Percentiles rank a stretch among this genome's conserved stretches.
Evolutionary conservation across 2,329 filamentous ascomycete species (phyloP).

Genomic region (Diaporthe citri): DNA sequence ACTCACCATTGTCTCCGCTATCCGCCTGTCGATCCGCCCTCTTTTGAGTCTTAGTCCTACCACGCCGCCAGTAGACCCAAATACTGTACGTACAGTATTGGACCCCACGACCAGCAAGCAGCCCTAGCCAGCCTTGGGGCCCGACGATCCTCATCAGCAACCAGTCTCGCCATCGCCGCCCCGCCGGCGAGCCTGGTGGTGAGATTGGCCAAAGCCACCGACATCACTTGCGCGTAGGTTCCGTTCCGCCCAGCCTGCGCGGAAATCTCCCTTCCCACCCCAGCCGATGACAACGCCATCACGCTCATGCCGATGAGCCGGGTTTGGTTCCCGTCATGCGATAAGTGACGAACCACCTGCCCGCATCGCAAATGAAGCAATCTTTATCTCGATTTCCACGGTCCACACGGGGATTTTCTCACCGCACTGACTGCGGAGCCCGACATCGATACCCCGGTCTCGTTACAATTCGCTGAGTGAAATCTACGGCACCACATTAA

Average conservation of each 20-base stretch:
- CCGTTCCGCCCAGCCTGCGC: background rate
- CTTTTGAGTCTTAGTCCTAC: background rate
- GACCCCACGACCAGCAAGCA: constrained; percentile 10
- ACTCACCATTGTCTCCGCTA: background rate
- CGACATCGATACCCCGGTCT: constrained; percentile 15
- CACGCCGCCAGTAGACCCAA: background rate
- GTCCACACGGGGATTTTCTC: constrained; percentile 25
- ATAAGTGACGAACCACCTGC: constrained; percentile 27
- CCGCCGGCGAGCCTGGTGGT: background rate
- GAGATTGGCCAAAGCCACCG: constrained; percentile 22
- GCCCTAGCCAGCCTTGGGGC: constrained; percentile 2
- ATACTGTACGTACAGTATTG: too few relatives aligned
- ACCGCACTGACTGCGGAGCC: constrained; percentile 28
- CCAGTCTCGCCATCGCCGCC: constrained; percentile 21
- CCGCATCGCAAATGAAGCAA: constrained; percentile 32
- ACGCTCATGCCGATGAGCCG: constrained; percentile 13
- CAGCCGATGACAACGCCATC: constrained; percentile 23
- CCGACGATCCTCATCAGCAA: constrained; percentile 28
- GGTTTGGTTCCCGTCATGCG: constrained; percentile 21
- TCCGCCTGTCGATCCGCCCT: background rate
- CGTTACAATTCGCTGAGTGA: constrained; percentile 1
- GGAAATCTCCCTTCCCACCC: constrained; percentile 2
- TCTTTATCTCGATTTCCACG: constrained; percentile 23
- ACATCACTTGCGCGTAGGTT: background rate
- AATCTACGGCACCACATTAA: background rate